Evolutionary conservation across 257 asterid genomes (phyloP), one percentile per base, ranked within the genome.

Genomic region (Lycium ferocissimum): DNA sequence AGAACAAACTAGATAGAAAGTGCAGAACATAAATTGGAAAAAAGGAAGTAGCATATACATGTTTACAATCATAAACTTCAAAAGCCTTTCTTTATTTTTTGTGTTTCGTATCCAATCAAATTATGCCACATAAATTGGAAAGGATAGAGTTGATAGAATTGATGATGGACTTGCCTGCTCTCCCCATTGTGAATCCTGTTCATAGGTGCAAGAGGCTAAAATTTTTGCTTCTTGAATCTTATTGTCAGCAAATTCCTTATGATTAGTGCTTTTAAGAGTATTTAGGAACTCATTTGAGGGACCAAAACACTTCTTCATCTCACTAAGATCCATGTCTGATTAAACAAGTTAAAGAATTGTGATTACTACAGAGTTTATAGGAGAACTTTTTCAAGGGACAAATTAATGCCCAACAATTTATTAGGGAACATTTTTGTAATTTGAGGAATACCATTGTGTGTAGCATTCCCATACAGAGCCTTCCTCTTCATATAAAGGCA

Each of bases 161-260:
- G 47, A 58, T 51, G 13, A 26, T 40, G 2, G 57, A 84, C 92
- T 89, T 85, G 86, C 96, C 94, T 92, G 87, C 80, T 86, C 49
- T 69, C 96, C 96, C 96, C 97, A 93, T 79, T 88, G 82, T 15
- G 94, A 84, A n/a, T 83, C 81, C 57, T 84, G 80, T 58, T 93
- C 95, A 82, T 85, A 93, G 67, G 86, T 51, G 75, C 94, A 88
- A 3, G 93, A 92, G 47, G 94, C 97, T 57, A 93, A 37, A 65
- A 87, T 20, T 33, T 85, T 83, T 63, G 86, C 79, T 86, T 88
- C 93, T 76, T 86, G 75, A 18, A 81, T 81, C 15, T 7, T 33
- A 33, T 53, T 33, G 17, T 53, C 85, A 83, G 58, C 62, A 79
- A 61, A 69, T 53, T 66, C 80, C 4, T 67, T 82, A 54, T 47